Percentiles rank a stretch among this genome's conserved stretches.
phyloP scores from a whole-genome alignment of 2,329 filamentous ascomycete species.

The Claviceps cyperi region DNA sequence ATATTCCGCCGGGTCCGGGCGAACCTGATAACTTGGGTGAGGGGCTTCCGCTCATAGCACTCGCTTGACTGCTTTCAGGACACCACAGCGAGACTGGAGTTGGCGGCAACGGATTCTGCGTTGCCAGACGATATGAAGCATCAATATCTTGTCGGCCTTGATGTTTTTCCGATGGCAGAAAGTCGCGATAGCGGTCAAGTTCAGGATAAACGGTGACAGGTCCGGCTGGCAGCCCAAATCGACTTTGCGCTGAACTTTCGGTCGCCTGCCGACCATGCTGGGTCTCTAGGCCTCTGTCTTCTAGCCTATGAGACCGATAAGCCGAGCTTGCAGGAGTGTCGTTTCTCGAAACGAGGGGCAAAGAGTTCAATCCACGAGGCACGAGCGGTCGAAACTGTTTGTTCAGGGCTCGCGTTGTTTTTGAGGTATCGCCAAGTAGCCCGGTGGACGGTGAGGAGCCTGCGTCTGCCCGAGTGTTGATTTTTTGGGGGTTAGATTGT shows the following conservation, averaged over 20 bases:
- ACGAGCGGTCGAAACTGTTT: neutral
- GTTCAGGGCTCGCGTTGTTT: neutral
- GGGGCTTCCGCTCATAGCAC: conserved; percentile 53
- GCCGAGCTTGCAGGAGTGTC: conserved; percentile 23
- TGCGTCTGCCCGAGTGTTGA: conserved; percentile 18
- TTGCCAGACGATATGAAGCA: conserved; percentile 41
- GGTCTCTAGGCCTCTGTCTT: conserved; percentile 20
- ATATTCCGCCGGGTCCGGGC: conserved; percentile 45
- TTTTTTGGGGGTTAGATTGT: conserved; percentile 17
- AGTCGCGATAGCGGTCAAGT: conserved; percentile 43
- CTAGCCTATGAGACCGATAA: conserved; percentile 21
- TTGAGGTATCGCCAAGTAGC: conserved; percentile 24
- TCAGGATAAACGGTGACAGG: conserved; percentile 41
- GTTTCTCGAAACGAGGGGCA: conserved; percentile 22
- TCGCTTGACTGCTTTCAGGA: conserved; percentile 41
- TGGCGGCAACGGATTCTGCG: conserved; percentile 51
- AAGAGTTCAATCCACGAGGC: conserved; percentile 25
- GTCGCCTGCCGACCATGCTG: conserved; percentile 27
- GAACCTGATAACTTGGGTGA: conserved; percentile 66
- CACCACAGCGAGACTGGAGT: conserved; percentile 42
- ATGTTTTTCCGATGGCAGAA: conserved; percentile 24
- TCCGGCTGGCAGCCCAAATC: conserved; percentile 27
- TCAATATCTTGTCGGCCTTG: conserved; percentile 25
- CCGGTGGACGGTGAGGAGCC: conserved; percentile 20
- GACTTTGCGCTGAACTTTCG: conserved; percentile 30